These are phyloP conservation scores for Alternaria burnsii DNA, from an alignment of 2,329 filamentous ascomycete species.

Conservation along the genomic window DNA sequence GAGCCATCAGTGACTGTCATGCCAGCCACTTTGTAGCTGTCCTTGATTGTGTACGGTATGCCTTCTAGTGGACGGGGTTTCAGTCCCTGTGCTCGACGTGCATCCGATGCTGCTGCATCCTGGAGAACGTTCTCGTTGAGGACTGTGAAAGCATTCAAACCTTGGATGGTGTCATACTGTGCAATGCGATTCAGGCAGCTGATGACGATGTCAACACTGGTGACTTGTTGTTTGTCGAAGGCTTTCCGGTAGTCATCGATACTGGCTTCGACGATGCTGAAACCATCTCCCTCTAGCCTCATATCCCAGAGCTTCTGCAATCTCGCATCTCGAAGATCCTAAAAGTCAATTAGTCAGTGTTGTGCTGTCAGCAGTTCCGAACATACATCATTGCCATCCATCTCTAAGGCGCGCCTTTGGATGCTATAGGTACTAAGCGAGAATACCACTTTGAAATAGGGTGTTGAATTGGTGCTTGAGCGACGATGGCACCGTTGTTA, in stretches of 20 bases:
- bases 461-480: neutral
- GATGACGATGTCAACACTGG: conserved; percentile 57
- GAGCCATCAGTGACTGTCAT: conserved; percentile 65
- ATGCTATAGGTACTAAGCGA: neutral
- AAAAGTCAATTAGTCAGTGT: neutral
- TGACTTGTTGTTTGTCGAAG: conserved; percentile 51
- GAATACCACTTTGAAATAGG: neutral
- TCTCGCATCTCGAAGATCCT: neutral
- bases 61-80: conserved; percentile 59
- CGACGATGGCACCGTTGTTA: neutral
- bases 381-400: conserved; percentile 9
- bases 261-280: conserved; percentile 58
- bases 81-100: conserved; percentile 51
- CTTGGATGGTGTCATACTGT: conserved; percentile 55
- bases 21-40: conserved; percentile 63
- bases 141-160: conserved; percentile 60
- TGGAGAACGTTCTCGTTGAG: conserved; percentile 58
- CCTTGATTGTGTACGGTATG: conserved; percentile 67
- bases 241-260: conserved; percentile 57
- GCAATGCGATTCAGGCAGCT: conserved; percentile 60
- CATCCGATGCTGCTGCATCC: conserved; percentile 60
- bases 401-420: neutral
- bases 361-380: neutral
- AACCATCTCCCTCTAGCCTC: neutral
- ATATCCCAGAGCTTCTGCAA: neutral